Evolutionary conservation across 1,284 basidiomycete species (phyloP).

Genomic region (Schizophyllum amplum): DNA sequence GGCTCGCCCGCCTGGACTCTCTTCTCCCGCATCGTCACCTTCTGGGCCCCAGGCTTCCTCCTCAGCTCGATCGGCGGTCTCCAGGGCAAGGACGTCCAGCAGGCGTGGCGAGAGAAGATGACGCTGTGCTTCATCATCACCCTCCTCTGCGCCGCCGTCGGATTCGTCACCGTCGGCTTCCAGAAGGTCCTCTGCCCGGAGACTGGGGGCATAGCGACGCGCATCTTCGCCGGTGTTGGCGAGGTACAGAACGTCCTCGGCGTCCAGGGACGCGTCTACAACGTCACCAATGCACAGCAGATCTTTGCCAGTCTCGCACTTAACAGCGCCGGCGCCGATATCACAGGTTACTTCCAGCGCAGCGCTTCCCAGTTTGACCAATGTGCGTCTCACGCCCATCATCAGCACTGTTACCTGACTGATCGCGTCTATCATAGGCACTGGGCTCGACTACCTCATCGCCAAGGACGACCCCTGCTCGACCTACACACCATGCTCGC

Average conservation of each 20-base stretch:
- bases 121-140: slow-evolving; percentile 84
- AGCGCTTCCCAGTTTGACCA: slow-evolving; percentile 50
- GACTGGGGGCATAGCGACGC: slow-evolving; percentile 49
- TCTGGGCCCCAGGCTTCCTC: slow-evolving; percentile 83
- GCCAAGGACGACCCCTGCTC: slow-evolving; percentile 75
- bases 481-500: slow-evolving; percentile 46
- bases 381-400: slow-evolving; percentile 21
- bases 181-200: slow-evolving; percentile 88
- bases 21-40: slow-evolving; percentile 76
- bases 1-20: slow-evolving; percentile 75
- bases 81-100: slow-evolving; percentile 67
- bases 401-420: no score
- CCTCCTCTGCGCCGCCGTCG: slow-evolving; percentile 73
- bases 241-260: slow-evolving; percentile 59
- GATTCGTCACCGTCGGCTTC: slow-evolving; percentile 92
- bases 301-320: slow-evolving; percentile 44
- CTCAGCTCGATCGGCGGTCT: slow-evolving; percentile 74
- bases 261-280: slow-evolving; percentile 73
- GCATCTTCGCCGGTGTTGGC: slow-evolving; percentile 56
- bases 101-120: slow-evolving; percentile 99
- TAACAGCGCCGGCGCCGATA: slow-evolving; percentile 73
- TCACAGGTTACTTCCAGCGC: slow-evolving; percentile 80
- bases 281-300: slow-evolving; percentile 53
- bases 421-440: slow-evolving; percentile 24
- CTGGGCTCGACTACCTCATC: slow-evolving; percentile 49